Evolutionary conservation across 306 rosid species (phyloP), one percentile per base, ranked within the genome.

Genomic region (Carpinus fangiana): DNA sequence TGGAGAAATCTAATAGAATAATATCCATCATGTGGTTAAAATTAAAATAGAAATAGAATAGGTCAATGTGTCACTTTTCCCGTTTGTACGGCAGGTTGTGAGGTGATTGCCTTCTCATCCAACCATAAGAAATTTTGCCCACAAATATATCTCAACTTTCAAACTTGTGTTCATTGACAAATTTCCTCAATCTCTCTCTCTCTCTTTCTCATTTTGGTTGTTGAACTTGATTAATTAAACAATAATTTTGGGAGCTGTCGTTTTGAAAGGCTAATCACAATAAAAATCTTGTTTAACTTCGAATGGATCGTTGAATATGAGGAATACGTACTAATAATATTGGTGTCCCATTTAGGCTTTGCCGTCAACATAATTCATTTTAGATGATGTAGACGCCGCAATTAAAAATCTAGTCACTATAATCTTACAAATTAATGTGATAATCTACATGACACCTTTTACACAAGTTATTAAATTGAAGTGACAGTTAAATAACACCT

Each of bases 301-400:
- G 77, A 82, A 77, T 79, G 77, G 46, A 60, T 50, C 0, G 62
- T 86, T 79, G 88, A 86, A 82, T 54, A 53, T 60, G 41, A 41
- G 46, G 50, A 52, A 54, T 76, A 62, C 80, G 78, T 66, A 62
- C 77, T 68, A 31, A 79, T 61, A 31, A 79, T 72, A 50, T 31
- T 14, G 20, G 21, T 85, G 83, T 78, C 75, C 56, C 80, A 70
- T 75, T 72, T 68, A 46, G 75, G 83, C 54, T 65, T 86, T 78
- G 52, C 82, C 74, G 62, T 81, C 89, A 77, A 76, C 56, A 72
- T 11, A 21, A 12, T 57, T 57, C 23, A 59, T 59, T 23, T 59
- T 2, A 59, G n/a, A 11, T 7, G 10, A 45, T 41, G 52, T 48
- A 48, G 52, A 48, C 0, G 45, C 5, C 45, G 8, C 45, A 38